A percentile compares a stretch with the other conserved stretches of the same genome.
Conservation (phyloP, 495 filamentous ascomycete species). For the Tuber microsphaerosporum region DNA sequence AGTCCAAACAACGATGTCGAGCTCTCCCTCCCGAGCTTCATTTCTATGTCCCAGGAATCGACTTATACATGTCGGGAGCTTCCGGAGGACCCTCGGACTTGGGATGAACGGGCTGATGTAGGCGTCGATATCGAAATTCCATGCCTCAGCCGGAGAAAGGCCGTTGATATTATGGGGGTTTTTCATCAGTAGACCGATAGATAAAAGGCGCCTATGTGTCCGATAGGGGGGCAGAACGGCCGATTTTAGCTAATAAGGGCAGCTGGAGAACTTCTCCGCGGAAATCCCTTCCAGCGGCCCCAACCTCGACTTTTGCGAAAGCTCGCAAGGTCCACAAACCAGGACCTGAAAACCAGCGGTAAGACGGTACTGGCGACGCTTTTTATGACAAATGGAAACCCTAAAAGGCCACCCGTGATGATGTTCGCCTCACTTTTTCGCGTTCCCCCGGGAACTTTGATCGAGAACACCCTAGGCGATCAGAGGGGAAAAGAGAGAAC, state of each 20-base stretch:
- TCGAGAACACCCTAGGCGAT: not conserved
- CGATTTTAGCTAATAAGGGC: slow-evolving; percentile 7
- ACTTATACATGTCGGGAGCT: slow-evolving; percentile 47
- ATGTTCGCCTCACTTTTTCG: not conserved
- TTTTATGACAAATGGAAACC: slow-evolving; percentile 31
- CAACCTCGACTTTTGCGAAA: slow-evolving; percentile 6
- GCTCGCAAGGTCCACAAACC: not conserved
- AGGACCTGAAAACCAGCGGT: slow-evolving; percentile 7
- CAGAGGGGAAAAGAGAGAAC: not conserved
- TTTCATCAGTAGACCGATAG: not conserved
- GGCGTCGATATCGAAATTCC: slow-evolving; percentile 59
- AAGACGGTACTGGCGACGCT: slow-evolving; percentile 5
- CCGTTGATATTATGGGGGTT: not conserved
- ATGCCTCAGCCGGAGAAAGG: not conserved
- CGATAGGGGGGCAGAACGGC: slow-evolving; percentile 8
- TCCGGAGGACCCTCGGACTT: slow-evolving; percentile 44
- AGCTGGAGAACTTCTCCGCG: slow-evolving; percentile 22
- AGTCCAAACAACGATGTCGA: slow-evolving; percentile 49
- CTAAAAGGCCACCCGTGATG: not conserved
- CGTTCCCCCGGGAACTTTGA: not conserved
- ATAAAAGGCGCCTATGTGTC: not conserved
- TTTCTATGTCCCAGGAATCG: slow-evolving; percentile 52
- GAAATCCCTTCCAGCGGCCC: slow-evolving; percentile 21
- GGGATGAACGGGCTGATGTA: slow-evolving; percentile 59
- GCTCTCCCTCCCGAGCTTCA: slow-evolving; percentile 36